Base-by-base conservation (phyloP, 805 yeast species). In the Pichia cephalocereana region DNA sequence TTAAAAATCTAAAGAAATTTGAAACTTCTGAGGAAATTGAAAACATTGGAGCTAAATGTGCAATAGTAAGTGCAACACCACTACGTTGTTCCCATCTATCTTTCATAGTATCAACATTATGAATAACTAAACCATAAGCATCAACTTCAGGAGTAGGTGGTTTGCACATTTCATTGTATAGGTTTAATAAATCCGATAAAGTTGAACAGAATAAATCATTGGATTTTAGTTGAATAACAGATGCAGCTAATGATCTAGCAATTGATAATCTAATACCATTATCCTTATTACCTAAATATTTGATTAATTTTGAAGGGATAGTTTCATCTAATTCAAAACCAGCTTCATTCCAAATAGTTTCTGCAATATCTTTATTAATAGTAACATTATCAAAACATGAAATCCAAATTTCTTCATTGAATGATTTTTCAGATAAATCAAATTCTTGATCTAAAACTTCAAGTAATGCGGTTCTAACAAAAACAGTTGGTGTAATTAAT, bases 401-500 rank as follows among this genome's bases (percentile, higher is more conserved):
- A 49, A 93, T 80, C 80, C 86, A 90, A 23, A 93, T 66, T 62
- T 90, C 95, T 34, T 52, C 59, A 43, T 46, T 55, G 40, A 58
- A 59, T 54, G 71, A 55, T 37, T 69, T 52, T 3, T 71, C 68
- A 2, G 76, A 71, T 46, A 84, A 69, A 48, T 77, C 82, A 57
- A 84, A 86, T 59, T 93, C 97, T 45, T 88, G 78, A 63, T 91
- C 97, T 31, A 91, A 62, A 9, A 83, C 83, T 62, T 93, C 97
- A 53, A 93, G 70, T 40, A 90, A 77, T 0, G 96, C 76, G 10
- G 80, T 73, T 53, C 96, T 80, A 9, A 88, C 95, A 66, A 85
- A 86, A 5, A 70, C 66, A 51, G 80, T 83, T 0, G 86, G 76
- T 0, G 83, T 70, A 27, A 88, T 66, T 11, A 80, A 59, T 36